Evolutionary conservation across 176 grass and related monocot species (phyloP).

Genomic region (Eleusine indica): DNA sequence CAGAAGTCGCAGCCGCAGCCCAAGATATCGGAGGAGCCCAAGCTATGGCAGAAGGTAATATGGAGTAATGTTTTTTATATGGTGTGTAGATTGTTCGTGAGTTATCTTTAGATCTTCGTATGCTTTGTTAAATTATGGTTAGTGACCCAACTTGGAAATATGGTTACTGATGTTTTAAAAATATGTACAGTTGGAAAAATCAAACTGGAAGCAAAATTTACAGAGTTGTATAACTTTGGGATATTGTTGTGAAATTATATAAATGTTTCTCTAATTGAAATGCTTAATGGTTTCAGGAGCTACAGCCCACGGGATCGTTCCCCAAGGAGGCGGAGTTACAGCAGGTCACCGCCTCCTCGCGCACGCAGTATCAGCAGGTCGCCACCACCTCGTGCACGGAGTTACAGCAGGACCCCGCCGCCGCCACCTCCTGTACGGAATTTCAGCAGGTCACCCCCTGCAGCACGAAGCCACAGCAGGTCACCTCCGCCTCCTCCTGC

Average conservation of each 20-base stretch:
- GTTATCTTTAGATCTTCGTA: neutral
- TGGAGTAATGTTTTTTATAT: neutral
- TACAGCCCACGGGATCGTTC: slow-evolving; percentile 85
- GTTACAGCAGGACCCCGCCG: neutral
- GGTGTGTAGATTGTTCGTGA: neutral
- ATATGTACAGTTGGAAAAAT: neutral
- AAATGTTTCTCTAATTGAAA: neutral
- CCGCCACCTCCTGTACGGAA: neutral
- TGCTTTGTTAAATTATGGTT: neutral
- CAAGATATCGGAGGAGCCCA: slow-evolving; percentile 80
- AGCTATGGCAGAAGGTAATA: slow-evolving; percentile 80
- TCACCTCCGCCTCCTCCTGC: slow-evolving; percentile 23
- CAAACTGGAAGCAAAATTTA: slow-evolving; percentile 6
- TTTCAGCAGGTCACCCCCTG: slow-evolving; percentile 38
- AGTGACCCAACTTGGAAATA: neutral
- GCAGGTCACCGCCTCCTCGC: slow-evolving; percentile 38
- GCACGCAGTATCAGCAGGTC: slow-evolving; percentile 61
- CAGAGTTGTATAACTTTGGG: neutral
- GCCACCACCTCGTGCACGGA: slow-evolving; percentile 41
- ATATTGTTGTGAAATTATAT: slow-evolving; percentile 1
- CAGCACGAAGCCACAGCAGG: slow-evolving; percentile 37
- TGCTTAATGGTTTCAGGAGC: slow-evolving; percentile 53
- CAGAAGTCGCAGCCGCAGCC: slow-evolving; percentile 56
- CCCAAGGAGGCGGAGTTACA: slow-evolving; percentile 70
- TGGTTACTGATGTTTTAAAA: slow-evolving; percentile 15